Evolutionary conservation across 75 land plant genomes (phyloP).

Genomic region (Selaginella moellendorffii): DNA sequence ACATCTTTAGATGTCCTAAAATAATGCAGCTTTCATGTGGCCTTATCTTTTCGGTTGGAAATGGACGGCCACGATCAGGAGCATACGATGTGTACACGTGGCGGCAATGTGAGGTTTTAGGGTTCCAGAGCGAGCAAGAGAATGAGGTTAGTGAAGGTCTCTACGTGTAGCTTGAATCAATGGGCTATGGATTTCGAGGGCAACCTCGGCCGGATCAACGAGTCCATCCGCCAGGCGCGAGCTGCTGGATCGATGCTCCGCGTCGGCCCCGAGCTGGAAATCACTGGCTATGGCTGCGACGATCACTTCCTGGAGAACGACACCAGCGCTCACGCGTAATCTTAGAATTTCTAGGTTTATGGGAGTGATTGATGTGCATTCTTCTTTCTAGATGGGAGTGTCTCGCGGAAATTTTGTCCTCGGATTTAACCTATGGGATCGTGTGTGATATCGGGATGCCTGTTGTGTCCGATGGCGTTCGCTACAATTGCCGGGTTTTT

Average conservation of each 20-base stretch:
- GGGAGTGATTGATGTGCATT: too few relatives aligned
- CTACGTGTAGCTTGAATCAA: conserved; percentile 83
- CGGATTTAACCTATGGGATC: conserved; percentile 75
- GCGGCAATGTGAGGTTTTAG: conserved; percentile 19
- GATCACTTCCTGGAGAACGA: conserved; percentile 86
- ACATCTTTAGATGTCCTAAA: too few relatives aligned
- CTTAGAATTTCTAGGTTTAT: background rate
- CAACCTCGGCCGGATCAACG: conserved; percentile 62
- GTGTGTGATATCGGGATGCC: conserved; percentile 95
- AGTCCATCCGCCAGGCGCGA: conserved; percentile 35
- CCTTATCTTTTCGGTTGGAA: too few relatives aligned
- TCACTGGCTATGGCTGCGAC: conserved; percentile 93
- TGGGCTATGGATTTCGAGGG: conserved; percentile 96
- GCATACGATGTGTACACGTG: too few relatives aligned
- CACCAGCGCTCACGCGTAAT: background rate
- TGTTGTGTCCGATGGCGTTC: conserved; percentile 54
- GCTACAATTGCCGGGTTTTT: conserved; percentile 88
- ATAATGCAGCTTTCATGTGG: too few relatives aligned
- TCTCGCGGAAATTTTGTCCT: conserved; percentile 55
- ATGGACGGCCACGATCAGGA: too few relatives aligned
- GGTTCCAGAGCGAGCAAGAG: conserved; percentile 1
- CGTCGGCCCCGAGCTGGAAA: conserved; percentile 80
- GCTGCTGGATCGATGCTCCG: conserved; percentile 48
- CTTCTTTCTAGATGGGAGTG: conserved; percentile 91
- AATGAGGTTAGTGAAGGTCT: conserved; percentile 85